These are phyloP conservation scores for Epichloe hybrida DNA, from an alignment of 2,329 filamentous ascomycete species.

Conservation along the genomic window DNA sequence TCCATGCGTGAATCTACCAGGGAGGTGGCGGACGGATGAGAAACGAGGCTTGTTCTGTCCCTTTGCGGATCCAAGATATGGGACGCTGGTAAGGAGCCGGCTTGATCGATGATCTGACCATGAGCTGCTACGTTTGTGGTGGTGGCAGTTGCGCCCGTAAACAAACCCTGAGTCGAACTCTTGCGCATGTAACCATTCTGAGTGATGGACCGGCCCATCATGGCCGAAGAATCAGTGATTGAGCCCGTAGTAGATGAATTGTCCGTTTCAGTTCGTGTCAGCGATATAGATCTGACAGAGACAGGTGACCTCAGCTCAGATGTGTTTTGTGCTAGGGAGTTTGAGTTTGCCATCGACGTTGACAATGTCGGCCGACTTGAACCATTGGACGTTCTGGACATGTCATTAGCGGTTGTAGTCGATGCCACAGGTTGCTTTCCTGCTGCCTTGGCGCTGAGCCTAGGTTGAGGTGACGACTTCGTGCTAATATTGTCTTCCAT, in stretches of 20 bases:
- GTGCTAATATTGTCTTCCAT: not conserved
- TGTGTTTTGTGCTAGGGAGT: not conserved
- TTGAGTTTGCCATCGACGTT: not conserved
- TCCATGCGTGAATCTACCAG: conserved; percentile 27
- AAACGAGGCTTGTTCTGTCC: conserved; percentile 14
- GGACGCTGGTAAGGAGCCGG: conserved; percentile 18
- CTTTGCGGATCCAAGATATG: conserved; percentile 9
- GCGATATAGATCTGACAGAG: conserved; percentile 2
- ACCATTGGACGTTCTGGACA: conserved; percentile 5
- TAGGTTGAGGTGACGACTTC: not conserved
- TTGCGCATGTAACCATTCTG: conserved; percentile 16
- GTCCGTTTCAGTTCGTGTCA: conserved; percentile 3
- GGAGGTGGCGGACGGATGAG: conserved; percentile 12
- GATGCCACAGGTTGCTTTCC: conserved; percentile 31
- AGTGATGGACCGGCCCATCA: conserved; percentile 20
- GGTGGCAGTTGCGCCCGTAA: conserved; percentile 23
- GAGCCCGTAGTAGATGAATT: conserved; percentile 4
- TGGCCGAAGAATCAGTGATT: conserved; percentile 7
- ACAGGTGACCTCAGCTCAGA: conserved; percentile 1
- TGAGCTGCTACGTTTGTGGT: conserved; percentile 28
- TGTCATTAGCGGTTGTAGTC: conserved; percentile 7
- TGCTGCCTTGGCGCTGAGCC: conserved; percentile 30
- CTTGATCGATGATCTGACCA: conserved; percentile 31
- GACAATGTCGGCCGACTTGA: not conserved
- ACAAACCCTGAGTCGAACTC: conserved; percentile 14